Evolutionary conservation across 208 protist species (phyloP), one percentile per base, ranked within the genome.

Genomic region (Leishmania arabica): DNA sequence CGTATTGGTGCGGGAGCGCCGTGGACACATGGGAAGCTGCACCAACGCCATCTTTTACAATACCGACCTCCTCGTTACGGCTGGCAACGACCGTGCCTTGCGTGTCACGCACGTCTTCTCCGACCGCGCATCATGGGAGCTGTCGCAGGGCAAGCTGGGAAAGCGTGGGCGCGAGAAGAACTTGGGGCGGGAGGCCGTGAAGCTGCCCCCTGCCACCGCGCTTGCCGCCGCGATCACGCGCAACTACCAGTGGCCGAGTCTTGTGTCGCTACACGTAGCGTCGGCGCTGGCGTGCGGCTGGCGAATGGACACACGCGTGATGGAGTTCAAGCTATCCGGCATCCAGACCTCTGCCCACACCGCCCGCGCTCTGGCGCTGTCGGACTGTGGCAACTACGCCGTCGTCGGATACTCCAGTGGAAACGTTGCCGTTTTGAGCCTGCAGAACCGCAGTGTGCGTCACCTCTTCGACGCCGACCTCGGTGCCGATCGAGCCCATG

Each of bases 61-160:
- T 80, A 82, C 72, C 45, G 92, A 97, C 73, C 86, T 97, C 7
- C 84, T 98, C 45, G 74, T 98, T 62, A 97, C 94, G 34, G 88
- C 90, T 58, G 94, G 94, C 31, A 80, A 78, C 49, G 96, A 98
- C 80, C 89, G 90, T 11, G 85, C 93, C 21, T 54, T 98, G 71
- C 92, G 96, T 72, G 90, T 94, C n/a, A 96, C 93, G 21, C 94
- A 98, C 87, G 86, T 97, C 69, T 97, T 98, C 84, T 92, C 88
- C 24, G 96, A 98, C 83, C 91, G 94, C 53, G 93, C 93, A 19
- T 96, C 91, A 60, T 95, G 93, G 92, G 94, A 97, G 85, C 83
- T 98, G 68, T 98, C 96, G 64, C 96, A 98, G 79, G 92, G 79
- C n/a, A 92, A 91, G 66, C 81, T 98, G n/a, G 90, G 92, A 62